Evolutionary conservation across 2,329 filamentous ascomycete species (phyloP).

Genomic region (Trichoderma lentiforme): DNA sequence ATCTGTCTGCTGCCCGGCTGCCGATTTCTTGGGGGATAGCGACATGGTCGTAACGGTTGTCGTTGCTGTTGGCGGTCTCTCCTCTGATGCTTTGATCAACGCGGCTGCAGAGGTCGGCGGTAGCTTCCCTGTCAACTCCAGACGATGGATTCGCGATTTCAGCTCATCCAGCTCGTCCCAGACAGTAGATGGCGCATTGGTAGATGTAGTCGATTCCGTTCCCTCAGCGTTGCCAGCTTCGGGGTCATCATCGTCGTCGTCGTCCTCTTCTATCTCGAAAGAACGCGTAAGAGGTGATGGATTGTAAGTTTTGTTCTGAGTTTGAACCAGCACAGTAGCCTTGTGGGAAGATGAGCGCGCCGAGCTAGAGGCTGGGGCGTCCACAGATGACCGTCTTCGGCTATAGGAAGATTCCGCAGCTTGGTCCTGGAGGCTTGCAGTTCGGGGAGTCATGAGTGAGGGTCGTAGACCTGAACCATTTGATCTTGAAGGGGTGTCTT

Average conservation of each 20-base stretch:
- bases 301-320: conserved; percentile 43
- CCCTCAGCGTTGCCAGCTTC: conserved; percentile 53
- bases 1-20: conserved; percentile 26
- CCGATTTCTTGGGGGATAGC: conserved; percentile 74
- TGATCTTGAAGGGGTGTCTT: conserved; percentile 36
- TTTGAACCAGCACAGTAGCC: conserved; percentile 24
- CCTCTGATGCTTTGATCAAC: conserved; percentile 69
- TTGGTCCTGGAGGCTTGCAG: conserved; percentile 46
- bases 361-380: conserved; percentile 39
- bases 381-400: conserved; percentile 44
- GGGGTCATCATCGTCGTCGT: conserved; percentile 25
- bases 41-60: conserved; percentile 90
- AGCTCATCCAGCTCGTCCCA: conserved; percentile 98
- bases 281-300: conserved; percentile 57
- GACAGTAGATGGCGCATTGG: conserved; percentile 84
- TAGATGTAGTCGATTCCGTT: conserved; percentile 84
- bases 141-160: conserved; percentile 84
- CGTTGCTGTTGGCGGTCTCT: conserved; percentile 84
- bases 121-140: conserved; percentile 86
- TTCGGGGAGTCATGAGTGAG: conserved; percentile 49
- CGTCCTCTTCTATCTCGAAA: conserved; percentile 34
- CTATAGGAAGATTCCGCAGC: conserved; percentile 30
- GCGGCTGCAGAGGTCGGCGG: conserved; percentile 79
- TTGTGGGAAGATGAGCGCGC: conserved; percentile 46
- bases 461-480: conserved; percentile 36